phyloP scores from a whole-genome alignment of 371 early-diverging fungal genomes.

The Rhizopus sp. region DNA sequence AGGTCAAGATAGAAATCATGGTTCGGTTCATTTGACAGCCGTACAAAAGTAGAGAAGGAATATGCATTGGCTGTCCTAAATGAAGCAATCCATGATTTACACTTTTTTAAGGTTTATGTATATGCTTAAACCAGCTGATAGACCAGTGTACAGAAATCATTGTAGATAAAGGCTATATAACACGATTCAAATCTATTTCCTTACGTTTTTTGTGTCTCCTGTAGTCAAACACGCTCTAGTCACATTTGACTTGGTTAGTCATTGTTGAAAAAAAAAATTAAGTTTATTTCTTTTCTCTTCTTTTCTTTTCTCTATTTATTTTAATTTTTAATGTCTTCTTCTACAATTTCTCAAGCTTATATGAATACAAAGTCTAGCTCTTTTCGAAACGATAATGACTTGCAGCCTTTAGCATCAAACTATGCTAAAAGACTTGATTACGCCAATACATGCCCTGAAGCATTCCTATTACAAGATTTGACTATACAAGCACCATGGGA shows the following conservation, averaged over 20 bases:
- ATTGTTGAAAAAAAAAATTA: conserved; percentile 7
- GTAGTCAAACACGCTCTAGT: conserved; percentile 25
- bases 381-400: neutral
- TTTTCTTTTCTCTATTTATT: conserved; percentile 3
- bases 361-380: too few species aligned
- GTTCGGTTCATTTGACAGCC: neutral
- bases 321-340: neutral
- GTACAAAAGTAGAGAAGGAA: neutral
- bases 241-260: conserved; percentile 29
- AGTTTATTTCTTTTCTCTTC: conserved; percentile 5
- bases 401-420: neutral
- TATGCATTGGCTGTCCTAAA: neutral
- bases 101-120: neutral
- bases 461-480: conserved; percentile 15
- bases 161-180: conserved; percentile 3
- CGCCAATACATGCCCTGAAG: neutral
- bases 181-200: conserved; percentile 27
- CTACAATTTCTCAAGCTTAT: neutral
- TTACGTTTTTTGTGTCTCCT: conserved; percentile 27
- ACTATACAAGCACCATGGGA: conserved; percentile 4
- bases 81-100: too few species aligned
- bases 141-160: conserved; percentile 1
- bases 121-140: conserved; percentile 17
- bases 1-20: neutral
- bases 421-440: conserved; percentile 1